phyloP scores from a whole-genome alignment of 78 protist genomes.

The Dictyostelium purpureum region DNA sequence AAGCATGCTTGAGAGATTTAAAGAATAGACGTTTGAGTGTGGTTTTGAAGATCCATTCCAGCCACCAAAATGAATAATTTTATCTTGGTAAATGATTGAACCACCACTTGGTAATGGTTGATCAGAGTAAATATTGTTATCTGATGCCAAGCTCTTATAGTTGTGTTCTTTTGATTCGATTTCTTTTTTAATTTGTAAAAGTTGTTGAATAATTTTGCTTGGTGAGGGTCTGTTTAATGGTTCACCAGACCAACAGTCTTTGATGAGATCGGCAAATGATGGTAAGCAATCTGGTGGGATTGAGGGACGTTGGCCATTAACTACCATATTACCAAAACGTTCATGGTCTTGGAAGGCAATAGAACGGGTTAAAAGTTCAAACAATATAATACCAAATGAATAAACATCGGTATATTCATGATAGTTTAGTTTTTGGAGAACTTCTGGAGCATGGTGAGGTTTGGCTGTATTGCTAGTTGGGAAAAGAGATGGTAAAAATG shows the following conservation, averaged over 20 bases:
- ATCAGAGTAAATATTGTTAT: conserved; percentile 59
- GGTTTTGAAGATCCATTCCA: conserved; percentile 45
- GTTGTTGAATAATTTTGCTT: not conserved
- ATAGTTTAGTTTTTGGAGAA: conserved; percentile 35
- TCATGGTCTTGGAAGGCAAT: conserved; percentile 75
- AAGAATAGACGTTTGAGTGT: conserved; percentile 41
- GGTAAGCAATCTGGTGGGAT: conserved; percentile 68
- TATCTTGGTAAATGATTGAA: conserved; percentile 32
- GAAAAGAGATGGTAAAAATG: conserved; percentile 49
- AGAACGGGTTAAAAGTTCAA: conserved; percentile 41
- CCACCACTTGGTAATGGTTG: conserved; percentile 68
- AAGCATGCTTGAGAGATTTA: conserved; percentile 35
- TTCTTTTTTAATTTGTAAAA: conserved; percentile 19
- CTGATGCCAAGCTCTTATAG: conserved; percentile 22
- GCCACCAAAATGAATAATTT: conserved; percentile 61
- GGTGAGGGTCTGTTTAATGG: conserved; percentile 63
- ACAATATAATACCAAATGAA: conserved; percentile 50
- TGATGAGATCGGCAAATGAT: conserved; percentile 67
- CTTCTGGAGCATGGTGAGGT: conserved; percentile 52
- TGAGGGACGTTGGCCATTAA: conserved; percentile 54
- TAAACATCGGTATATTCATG: conserved; percentile 54
- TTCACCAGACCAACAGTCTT: conserved; percentile 70
- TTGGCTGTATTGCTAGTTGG: conserved; percentile 47
- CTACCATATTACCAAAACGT: conserved; percentile 28
- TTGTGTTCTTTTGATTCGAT: conserved; percentile 43